phyloP scores from a whole-genome alignment of 169 alveolate species.

The Toxoplasma gondii region DNA sequence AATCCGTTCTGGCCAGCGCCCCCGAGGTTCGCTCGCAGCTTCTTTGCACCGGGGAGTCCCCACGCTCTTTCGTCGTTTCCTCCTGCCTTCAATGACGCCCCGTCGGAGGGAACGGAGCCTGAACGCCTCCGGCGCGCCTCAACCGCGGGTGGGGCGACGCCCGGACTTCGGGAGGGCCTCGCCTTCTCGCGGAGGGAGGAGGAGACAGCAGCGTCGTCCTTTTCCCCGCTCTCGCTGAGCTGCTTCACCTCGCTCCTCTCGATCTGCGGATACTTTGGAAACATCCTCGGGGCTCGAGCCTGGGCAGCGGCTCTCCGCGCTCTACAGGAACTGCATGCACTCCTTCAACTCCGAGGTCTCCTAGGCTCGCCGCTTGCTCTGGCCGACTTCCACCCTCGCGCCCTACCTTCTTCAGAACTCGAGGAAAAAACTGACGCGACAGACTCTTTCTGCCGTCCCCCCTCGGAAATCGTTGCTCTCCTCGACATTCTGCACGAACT shows the following conservation, averaged over 20 bases:
- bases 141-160: not conserved
- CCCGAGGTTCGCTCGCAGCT: not conserved
- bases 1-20: not conserved
- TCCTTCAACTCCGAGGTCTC: not conserved
- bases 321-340: not conserved
- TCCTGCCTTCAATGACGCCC: not conserved
- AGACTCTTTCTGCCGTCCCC: not conserved
- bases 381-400: not conserved
- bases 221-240: not conserved
- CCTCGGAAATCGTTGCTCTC: not conserved
- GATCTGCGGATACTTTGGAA: not conserved
- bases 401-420: not conserved
- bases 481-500: not conserved
- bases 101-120: not conserved
- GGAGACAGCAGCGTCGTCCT: not conserved
- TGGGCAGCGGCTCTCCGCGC: conserved; percentile 19
- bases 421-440: not conserved
- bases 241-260: conserved; percentile 26
- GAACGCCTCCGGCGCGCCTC: not conserved
- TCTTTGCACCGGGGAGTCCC: not conserved
- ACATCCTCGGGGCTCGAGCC: not conserved
- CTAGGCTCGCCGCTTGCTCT: not conserved
- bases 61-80: not conserved
- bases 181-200: not conserved
- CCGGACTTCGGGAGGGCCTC: not conserved